Evolutionary conservation across 2,329 filamentous ascomycete genomes (phyloP).

Genomic region (Colletotrichum chrysophilum): DNA sequence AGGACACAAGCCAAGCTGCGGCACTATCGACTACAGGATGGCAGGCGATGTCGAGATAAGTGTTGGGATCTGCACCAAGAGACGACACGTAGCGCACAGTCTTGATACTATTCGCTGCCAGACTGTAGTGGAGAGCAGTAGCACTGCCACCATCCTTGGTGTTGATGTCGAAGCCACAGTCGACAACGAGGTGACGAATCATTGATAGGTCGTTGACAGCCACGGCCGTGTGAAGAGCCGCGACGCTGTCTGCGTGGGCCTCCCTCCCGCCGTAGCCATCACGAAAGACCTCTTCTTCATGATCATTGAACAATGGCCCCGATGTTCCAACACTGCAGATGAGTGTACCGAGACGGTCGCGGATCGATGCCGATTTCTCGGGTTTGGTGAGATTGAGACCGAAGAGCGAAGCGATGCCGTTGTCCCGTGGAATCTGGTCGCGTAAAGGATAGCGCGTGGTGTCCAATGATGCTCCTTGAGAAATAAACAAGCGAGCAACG

Average conservation of each 20-base stretch:
- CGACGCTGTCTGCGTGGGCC: background rate
- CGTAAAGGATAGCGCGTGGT: rapidly evolving
- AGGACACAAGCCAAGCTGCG: background rate
- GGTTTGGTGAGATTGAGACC: background rate
- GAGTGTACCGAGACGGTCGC: too few species aligned
- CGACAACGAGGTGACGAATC: background rate
- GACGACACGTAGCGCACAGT: background rate
- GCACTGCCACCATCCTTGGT: background rate
- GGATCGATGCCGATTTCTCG: background rate
- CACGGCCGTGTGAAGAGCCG: background rate
- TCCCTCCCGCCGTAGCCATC: background rate
- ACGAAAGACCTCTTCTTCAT: rapidly evolving
- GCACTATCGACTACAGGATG: background rate
- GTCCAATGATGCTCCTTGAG: background rate
- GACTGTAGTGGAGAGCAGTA: background rate
- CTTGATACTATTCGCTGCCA: rapidly evolving
- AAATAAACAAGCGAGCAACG: background rate
- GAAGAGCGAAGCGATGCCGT: background rate
- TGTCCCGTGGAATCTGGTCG: background rate
- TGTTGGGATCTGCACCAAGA: background rate
- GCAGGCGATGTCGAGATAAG: rapidly evolving
- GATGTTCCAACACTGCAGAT: too few species aligned
- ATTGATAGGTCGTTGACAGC: rapidly evolving
- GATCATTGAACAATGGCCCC: background rate
- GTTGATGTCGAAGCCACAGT: background rate